phyloP scores from a whole-genome alignment of 495 filamentous ascomycete species.

The Astrothelium subdiscretum region DNA sequence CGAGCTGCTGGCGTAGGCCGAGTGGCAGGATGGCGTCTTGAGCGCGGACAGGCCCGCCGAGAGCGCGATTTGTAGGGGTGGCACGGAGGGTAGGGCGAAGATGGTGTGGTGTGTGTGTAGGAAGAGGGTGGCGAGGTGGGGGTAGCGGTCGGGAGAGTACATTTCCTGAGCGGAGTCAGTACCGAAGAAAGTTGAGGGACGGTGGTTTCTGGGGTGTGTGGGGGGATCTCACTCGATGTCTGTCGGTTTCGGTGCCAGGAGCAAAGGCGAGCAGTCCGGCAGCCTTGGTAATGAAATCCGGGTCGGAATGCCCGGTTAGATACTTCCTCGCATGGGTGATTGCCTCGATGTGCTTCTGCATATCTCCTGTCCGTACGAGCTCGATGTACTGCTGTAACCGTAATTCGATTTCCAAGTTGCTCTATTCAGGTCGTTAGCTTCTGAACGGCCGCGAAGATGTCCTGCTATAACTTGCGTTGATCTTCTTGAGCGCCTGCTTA shows the following conservation, averaged over 20 bases:
- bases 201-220: neutral
- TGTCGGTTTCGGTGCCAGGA: slow-evolving; percentile 47
- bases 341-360: slow-evolving; percentile 57
- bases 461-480: slow-evolving; percentile 46
- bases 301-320: slow-evolving; percentile 53
- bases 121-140: slow-evolving; percentile 67
- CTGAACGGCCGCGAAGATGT: neutral
- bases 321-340: slow-evolving; percentile 70
- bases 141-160: slow-evolving; percentile 64
- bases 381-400: slow-evolving; percentile 95
- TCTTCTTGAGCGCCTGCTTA: slow-evolving; percentile 73
- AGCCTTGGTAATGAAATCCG: slow-evolving; percentile 52
- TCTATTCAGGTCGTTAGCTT: slow-evolving; percentile 34
- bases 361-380: slow-evolving; percentile 55
- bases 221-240: slow-evolving; percentile 46
- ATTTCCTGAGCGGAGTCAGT: slow-evolving; percentile 42
- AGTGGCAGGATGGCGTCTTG: slow-evolving; percentile 92
- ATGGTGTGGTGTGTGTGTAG: slow-evolving; percentile 76
- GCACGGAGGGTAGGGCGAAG: slow-evolving; percentile 67
- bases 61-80: slow-evolving; percentile 84
- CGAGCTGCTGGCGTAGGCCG: slow-evolving; percentile 42
- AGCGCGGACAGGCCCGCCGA: slow-evolving; percentile 86
- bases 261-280: slow-evolving; percentile 68
- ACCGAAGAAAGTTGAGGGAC: slow-evolving; percentile 3
- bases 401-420: slow-evolving; percentile 84